Conservation (phyloP, 768 basidiomycete species). For the Hypsizygus marmoreus region DNA sequence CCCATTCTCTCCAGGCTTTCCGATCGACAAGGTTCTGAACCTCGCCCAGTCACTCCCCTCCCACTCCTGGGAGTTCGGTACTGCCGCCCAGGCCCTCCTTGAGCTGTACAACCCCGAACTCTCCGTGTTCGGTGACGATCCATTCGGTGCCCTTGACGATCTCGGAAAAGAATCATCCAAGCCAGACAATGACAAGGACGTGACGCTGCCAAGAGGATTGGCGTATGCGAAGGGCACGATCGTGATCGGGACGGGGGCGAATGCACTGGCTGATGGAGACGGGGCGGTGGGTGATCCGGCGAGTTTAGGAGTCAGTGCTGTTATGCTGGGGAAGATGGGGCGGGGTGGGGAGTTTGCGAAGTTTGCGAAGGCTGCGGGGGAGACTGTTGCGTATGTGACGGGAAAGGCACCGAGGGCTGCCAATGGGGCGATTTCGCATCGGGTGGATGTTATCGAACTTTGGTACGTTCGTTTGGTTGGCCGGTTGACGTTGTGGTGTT, state of each 20-base stretch:
- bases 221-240: slow-evolving; percentile 10
- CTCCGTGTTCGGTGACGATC: slow-evolving; percentile 27
- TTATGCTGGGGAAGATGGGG: slow-evolving; percentile 40
- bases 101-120: slow-evolving; percentile 27
- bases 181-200: background rate
- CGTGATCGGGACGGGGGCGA: slow-evolving; percentile 19
- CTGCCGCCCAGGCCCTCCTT: slow-evolving; percentile 27
- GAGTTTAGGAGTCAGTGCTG: slow-evolving; percentile 46
- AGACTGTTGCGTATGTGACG: slow-evolving; percentile 46
- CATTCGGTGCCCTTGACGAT: no score
- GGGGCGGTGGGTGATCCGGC: slow-evolving; percentile 61
- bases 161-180: no score
- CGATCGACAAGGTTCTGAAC: slow-evolving; percentile 22
- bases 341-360: slow-evolving; percentile 14
- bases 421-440: slow-evolving; percentile 59
- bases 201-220: slow-evolving; percentile 6
- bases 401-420: slow-evolving; percentile 38
- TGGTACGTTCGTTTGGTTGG: slow-evolving; percentile 41
- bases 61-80: slow-evolving; percentile 35
- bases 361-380: slow-evolving; percentile 38
- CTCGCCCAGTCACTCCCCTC: slow-evolving; percentile 24
- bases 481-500: background rate
- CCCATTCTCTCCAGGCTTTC: slow-evolving; percentile 28
- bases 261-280: slow-evolving; percentile 37
- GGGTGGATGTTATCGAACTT: slow-evolving; percentile 47